Percentiles rank a stretch among this genome's conserved stretches.
Conservation (phyloP, 345 rosid genomes). For the Boechera retrofracta region DNA sequence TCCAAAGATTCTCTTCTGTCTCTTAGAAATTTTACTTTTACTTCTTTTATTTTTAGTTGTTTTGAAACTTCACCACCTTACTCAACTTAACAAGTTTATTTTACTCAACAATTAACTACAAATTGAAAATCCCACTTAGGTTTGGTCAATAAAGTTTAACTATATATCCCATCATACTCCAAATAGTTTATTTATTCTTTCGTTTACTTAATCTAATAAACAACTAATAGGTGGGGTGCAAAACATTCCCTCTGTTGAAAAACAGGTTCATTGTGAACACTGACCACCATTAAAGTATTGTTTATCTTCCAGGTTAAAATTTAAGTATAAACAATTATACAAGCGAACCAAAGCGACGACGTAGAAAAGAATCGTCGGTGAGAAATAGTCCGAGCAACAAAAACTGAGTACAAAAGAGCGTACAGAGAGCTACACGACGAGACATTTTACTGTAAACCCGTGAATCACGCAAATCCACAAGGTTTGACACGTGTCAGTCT, state of each 20-base stretch:
- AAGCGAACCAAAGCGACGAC: conserved; percentile 28
- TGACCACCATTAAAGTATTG: conserved; percentile 13
- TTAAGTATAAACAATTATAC: neutral
- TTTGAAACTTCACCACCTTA: neutral
- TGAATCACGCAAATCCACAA: conserved; percentile 42
- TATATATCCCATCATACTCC: neutral
- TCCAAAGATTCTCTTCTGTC: conserved; percentile 41
- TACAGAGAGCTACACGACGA: conserved; percentile 46
- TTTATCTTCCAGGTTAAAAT: neutral
- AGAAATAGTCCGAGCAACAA: conserved; percentile 31
- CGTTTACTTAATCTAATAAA: neutral
- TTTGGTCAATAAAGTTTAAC: conserved; percentile 4
- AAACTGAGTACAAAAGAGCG: conserved; percentile 37
- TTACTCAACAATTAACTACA: neutral
- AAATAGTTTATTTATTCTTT: neutral
- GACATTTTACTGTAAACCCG: conserved; percentile 42
- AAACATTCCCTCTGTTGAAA: conserved; percentile 36
- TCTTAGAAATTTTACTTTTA: conserved; percentile 19
- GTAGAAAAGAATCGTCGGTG: conserved; percentile 38
- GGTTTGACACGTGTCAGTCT: conserved; percentile 29
- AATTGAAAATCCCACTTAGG: neutral
- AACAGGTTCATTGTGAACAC: neutral
- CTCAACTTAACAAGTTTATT: neutral
- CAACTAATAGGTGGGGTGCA: neutral
- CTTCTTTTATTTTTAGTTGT: neutral